Evolutionary conservation across 495 filamentous ascomycete species (phyloP).

Genomic region (Poronia punctata): DNA sequence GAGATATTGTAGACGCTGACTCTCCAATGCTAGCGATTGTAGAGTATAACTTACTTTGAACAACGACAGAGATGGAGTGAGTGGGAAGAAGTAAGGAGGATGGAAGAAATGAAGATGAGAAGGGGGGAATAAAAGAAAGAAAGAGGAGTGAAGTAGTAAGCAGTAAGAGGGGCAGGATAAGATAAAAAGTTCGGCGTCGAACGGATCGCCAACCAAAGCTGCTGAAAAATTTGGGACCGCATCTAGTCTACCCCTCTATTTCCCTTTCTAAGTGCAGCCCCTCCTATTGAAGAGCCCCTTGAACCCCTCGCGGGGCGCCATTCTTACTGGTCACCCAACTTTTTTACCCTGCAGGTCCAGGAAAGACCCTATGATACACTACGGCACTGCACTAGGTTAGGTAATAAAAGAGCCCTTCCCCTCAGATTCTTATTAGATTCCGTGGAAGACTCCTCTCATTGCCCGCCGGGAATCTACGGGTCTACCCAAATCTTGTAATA

Average conservation of each 20-base stretch:
- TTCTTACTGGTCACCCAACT: not conserved
- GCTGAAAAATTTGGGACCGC: constrained; percentile 8
- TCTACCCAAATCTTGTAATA: too few species aligned
- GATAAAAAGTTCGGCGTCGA: constrained; percentile 7
- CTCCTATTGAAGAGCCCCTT: too few species aligned
- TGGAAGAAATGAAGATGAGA: not conserved
- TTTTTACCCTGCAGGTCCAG: too few species aligned
- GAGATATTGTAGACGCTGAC: not conserved
- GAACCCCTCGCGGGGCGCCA: too few species aligned
- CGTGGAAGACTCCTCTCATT: too few species aligned
- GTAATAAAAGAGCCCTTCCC: constrained; percentile 5
- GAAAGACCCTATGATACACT: too few species aligned
- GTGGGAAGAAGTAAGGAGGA: not conserved
- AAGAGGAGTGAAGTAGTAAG: constrained; percentile 10
- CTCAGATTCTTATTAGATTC: too few species aligned
- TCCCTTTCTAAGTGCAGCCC: too few species aligned
- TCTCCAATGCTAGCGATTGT: not conserved
- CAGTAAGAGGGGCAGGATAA: constrained; percentile 13
- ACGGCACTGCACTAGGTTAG: too few species aligned
- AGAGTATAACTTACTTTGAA: constrained; percentile 8
- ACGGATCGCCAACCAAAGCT: constrained; percentile 12
- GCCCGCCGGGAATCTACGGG: constrained; percentile 17
- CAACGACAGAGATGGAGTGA: not conserved
- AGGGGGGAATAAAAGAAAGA: constrained; percentile 2
- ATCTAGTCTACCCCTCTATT: not conserved